Base-by-base conservation (phyloP, 345 rosid species). In the Eutrema japonicum region DNA sequence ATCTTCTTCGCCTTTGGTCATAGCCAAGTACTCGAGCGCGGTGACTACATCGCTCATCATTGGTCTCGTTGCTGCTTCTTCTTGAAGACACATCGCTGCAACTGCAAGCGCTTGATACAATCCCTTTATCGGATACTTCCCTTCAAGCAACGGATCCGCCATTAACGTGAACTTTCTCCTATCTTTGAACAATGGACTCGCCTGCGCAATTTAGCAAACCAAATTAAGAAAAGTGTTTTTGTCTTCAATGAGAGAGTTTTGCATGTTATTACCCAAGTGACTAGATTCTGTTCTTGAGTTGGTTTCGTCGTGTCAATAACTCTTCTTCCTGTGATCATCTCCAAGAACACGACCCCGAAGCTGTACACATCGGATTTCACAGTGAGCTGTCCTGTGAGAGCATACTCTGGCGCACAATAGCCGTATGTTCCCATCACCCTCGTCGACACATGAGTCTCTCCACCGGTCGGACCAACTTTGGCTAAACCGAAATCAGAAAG, bases 401-500 rank as follows among this genome's bases (percentile, higher is more conserved):
- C 94, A 69, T 88, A 88, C 70, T 90, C 96, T 0, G 93, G 96
- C 6, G 96, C 88, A 63, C 96, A 90, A 16, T 86, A 88, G 41
- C 96, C 96, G 33, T 88, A 90, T 13, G 96, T 90, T 58, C 96
- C 96, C 96, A 90, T 90, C 57, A 90, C 96, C 80, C 96, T 82
- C 16, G 96, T 90, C 52, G 96, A 88, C 16, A 90, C 92, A 75
- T 88, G 84, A 55, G 86, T 57, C 79, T 83, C 80, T 10, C 82
- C 90, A 41, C 90, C 94, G 0, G 87, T 90, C 4, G 94, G 94
- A 70, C 94, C 94, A 12, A 90, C 86, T 75, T 88, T 90, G 35
- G 96, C 96, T 69, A 90, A 84, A 26, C 96, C 96, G 14, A 90
- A 90, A 83, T 90, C 96, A 2, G 96, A 88, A 13, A 90, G 92